Conservation (phyloP, 139 green algal species). For the Picochlorum sp. region DNA sequence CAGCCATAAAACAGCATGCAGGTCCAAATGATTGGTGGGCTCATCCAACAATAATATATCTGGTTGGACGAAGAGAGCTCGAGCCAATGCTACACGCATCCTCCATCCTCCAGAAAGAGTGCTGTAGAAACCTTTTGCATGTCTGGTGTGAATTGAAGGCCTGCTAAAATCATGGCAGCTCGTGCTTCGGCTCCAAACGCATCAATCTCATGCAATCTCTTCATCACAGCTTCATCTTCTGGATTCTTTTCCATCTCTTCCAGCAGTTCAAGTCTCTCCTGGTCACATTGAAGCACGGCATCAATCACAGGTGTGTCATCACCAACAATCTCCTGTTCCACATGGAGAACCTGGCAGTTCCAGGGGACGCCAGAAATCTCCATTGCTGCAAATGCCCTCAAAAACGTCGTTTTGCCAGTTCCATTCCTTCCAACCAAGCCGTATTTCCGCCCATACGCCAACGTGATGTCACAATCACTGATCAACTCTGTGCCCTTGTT, state of each 20-base stretch:
- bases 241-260: neutral
- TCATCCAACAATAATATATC: conserved; percentile 85
- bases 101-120: conserved; percentile 73
- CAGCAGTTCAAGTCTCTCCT: conserved; percentile 64
- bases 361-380: conserved; percentile 68
- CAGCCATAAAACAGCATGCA: conserved; percentile 79
- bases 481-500: conserved; percentile 69
- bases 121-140: conserved; percentile 60
- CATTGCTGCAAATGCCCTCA: conserved; percentile 60
- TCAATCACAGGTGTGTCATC: conserved; percentile 54
- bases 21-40: conserved; percentile 75
- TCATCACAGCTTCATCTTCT: conserved; percentile 58
- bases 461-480: conserved; percentile 48
- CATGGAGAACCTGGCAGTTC: conserved; percentile 70
- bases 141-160: conserved; percentile 63
- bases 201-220: conserved; percentile 78
- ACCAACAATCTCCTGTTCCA: conserved; percentile 75
- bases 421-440: conserved; percentile 75
- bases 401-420: conserved; percentile 81
- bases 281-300: conserved; percentile 51
- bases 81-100: conserved; percentile 69
- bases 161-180: conserved; percentile 67
- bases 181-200: conserved; percentile 62
- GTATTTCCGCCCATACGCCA: conserved; percentile 69
- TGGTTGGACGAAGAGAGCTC: conserved; percentile 69